Conservation (phyloP, 2,329 filamentous ascomycete species). For the Thielaviopsis populi region DNA sequence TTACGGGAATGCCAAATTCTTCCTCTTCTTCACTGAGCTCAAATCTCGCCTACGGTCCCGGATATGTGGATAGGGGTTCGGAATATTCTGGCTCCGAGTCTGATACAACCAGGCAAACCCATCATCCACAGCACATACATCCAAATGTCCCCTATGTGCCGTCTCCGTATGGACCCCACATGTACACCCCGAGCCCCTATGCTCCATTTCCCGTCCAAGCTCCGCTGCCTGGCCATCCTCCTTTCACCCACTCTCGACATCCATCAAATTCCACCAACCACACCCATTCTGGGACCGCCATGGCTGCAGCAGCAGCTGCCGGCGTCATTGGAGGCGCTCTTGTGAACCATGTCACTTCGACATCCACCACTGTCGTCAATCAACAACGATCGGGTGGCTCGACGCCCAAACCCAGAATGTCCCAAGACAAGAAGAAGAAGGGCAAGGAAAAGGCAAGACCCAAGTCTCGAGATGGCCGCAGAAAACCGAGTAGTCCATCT, state of each 20-base stretch:
- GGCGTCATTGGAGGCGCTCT: not conserved
- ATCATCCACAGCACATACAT: constrained; percentile 11
- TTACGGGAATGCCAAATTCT: constrained; percentile 41
- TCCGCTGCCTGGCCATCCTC: not conserved
- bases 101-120: constrained; percentile 4
- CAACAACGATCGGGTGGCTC: constrained; percentile 12
- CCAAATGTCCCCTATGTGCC: constrained; percentile 5
- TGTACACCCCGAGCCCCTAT: not conserved
- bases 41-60: constrained; percentile 52
- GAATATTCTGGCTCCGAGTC: constrained; percentile 12
- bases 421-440: constrained; percentile 4
- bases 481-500: not conserved
- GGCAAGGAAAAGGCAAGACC: constrained; percentile 10
- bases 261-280: constrained; percentile 4
- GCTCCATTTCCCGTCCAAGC: not conserved
- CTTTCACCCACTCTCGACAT: not conserved
- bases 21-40: constrained; percentile 54
- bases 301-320: constrained; percentile 12
- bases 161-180: not conserved
- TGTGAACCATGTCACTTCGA: not conserved
- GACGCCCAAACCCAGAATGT: constrained; percentile 5
- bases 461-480: not conserved
- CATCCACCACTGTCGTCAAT: not conserved
- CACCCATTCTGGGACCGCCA: constrained; percentile 6
- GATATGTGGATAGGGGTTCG: constrained; percentile 33